Conservation (phyloP, 2,329 filamentous ascomycete species). For the Eutypella sp. region DNA sequence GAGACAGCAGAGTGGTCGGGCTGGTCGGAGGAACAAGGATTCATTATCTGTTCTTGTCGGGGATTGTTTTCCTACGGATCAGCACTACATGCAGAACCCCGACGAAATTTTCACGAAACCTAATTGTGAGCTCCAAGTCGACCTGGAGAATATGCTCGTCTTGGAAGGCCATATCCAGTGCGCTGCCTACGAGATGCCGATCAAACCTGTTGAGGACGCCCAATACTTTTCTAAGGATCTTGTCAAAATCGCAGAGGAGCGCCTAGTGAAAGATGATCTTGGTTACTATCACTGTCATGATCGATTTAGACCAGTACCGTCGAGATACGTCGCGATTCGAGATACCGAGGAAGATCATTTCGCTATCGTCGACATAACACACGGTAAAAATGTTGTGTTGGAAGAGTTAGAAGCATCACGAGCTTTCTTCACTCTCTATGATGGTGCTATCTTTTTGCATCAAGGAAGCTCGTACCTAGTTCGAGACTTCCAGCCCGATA, state of each 20-base stretch:
- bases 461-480: slow-evolving; percentile 93
- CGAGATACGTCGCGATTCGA: slow-evolving; percentile 78
- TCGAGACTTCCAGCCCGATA: slow-evolving; percentile 77
- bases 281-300: slow-evolving; percentile 90
- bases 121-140: slow-evolving; percentile 83
- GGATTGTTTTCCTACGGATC: slow-evolving; percentile 84
- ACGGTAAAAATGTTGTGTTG: slow-evolving; percentile 76
- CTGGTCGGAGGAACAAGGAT: slow-evolving; percentile 87
- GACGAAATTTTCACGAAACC: slow-evolving; percentile 90
- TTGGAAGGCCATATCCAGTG: slow-evolving; percentile 94
- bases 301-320: slow-evolving; percentile 80
- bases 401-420: slow-evolving; percentile 95
- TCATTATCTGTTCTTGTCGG: slow-evolving; percentile 86
- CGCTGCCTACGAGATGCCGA: slow-evolving; percentile 90
- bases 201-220: slow-evolving; percentile 69
- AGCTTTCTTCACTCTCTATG: slow-evolving; percentile 94
- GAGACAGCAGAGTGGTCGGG: slow-evolving; percentile 88
- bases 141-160: slow-evolving; percentile 86
- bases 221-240: slow-evolving; percentile 77
- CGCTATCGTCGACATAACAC: slow-evolving; percentile 83
- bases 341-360: slow-evolving; percentile 90
- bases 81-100: slow-evolving; percentile 96
- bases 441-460: slow-evolving; percentile 94
- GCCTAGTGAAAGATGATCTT: slow-evolving; percentile 66
- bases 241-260: slow-evolving; percentile 63